Percentiles rank a stretch among this genome's conserved stretches.
Conservation (phyloP, 208 protist genomes). For the Vickermania spadyakhi region DNA sequence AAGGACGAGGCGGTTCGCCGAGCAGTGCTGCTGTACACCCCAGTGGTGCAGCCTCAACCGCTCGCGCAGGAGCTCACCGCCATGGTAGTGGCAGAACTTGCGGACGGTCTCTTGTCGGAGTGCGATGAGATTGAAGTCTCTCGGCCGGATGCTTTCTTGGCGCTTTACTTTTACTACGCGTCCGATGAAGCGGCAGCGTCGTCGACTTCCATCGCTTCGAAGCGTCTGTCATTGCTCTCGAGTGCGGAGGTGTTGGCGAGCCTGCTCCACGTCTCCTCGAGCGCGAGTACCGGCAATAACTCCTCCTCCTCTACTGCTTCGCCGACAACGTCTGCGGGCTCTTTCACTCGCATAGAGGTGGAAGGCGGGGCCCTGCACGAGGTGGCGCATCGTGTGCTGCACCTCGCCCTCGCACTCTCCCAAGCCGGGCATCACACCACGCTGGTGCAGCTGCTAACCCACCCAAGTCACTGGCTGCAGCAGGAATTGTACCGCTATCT, state of each 20-base stretch:
- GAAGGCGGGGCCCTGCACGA: slow-evolving; percentile 6
- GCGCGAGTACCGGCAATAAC: slow-evolving; percentile 7
- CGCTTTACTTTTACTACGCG: slow-evolving; percentile 31
- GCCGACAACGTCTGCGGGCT: background rate
- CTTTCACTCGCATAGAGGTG: background rate
- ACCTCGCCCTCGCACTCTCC: slow-evolving; percentile 53
- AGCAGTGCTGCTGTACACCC: slow-evolving; percentile 55
- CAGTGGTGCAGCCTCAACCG: slow-evolving; percentile 11
- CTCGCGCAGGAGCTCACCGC: slow-evolving; percentile 6
- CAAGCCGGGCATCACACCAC: slow-evolving; percentile 29
- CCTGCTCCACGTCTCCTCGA: slow-evolving; percentile 11
- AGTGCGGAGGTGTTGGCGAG: slow-evolving; percentile 56
- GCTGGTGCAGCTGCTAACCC: slow-evolving; percentile 59
- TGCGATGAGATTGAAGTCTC: slow-evolving; percentile 70
- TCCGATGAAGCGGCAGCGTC: slow-evolving; percentile 6
- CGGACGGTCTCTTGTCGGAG: slow-evolving; percentile 36
- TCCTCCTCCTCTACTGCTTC: slow-evolving; percentile 6
- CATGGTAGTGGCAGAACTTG: slow-evolving; percentile 19
- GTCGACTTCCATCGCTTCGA: slow-evolving; percentile 6
- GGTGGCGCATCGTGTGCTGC: slow-evolving; percentile 35
- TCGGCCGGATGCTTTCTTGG: slow-evolving; percentile 78
- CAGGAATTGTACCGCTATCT: slow-evolving; percentile 9
- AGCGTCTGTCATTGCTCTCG: slow-evolving; percentile 17
- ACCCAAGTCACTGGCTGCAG: slow-evolving; percentile 49
- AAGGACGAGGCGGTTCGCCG: slow-evolving; percentile 46